Base-by-base conservation (phyloP, 1,139 yeast genomes). In the Suhomyces bribrorum region DNA sequence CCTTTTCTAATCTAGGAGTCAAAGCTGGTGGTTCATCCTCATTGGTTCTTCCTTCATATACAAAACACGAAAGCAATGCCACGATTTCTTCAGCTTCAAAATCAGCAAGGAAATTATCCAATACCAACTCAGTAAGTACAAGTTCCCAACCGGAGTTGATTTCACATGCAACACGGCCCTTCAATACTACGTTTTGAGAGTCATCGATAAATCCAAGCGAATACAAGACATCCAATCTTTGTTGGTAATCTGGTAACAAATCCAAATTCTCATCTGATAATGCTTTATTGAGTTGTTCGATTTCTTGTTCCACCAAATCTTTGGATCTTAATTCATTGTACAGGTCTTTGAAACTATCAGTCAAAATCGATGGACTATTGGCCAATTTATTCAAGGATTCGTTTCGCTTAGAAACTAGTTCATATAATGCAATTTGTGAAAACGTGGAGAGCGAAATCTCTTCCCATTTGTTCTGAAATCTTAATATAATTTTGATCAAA, bases 21-120 rank as follows among this genome's bases (percentile, higher is more conserved):
- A 85, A 74, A 13, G 81, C 72, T 7, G 73, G 68, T 2, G 78
- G 75, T 38, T 79, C 85, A 16, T 74, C 81, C 9, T 75, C 81
- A 24, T 78, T 78, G 12, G 85, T 77, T 34, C 80, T 75, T 1
- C 97, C 97, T 55, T 92, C 97, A 56, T 87, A 92, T 1, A 94
- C 96, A 64, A 92, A 94, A 32, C 87, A 87, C 0, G 97, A 88
- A 30, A 92, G 66, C 36, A 92, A 69, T 0, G 98, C 97, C 11
- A 90, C 97, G 45, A 92, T 89, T 61, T 92, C 99, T 55, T 90
- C 96, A 0, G 97, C 92, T 49, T 90, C 95, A 56, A 86, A 90
- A 43, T 88, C 95, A 22, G 94, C 96, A 49, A 92, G 68, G 67
- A 92, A 89, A 61, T 92, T 92, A 54, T 92, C 95, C 49, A 92